Percentiles rank a stretch among this genome's conserved stretches.
These are phyloP conservation scores for Pyricularia sp. DNA, from an alignment of 2,329 filamentous ascomycete species.

Conservation along the genomic window DNA sequence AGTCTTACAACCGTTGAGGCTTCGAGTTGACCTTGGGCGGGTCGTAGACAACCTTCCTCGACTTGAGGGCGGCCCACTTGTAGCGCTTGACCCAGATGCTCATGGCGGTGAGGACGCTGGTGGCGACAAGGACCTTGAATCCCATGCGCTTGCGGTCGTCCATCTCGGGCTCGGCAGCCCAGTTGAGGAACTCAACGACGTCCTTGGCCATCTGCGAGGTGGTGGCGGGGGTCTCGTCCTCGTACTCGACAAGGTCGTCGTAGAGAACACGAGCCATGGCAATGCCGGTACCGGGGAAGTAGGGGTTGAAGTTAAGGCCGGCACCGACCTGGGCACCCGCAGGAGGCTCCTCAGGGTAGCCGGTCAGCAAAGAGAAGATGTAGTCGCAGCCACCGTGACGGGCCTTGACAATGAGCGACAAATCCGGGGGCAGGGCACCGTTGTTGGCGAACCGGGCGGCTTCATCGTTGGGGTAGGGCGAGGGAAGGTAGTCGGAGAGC, in stretches of 20 bases:
- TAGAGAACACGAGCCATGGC: constrained; percentile 98
- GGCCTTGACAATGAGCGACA: constrained; percentile 95
- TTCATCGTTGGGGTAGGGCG: constrained; percentile 98
- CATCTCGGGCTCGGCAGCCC: constrained; percentile 98
- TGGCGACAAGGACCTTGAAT: constrained; percentile 84
- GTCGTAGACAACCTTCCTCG: constrained; percentile 84
- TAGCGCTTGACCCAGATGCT: constrained; percentile 99
- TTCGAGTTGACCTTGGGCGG: constrained; percentile 45
- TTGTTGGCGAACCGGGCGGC: constrained; percentile 97
- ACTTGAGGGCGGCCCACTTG: constrained; percentile 97
- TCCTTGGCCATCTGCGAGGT: constrained; percentile 99
- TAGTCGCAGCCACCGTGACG: constrained; percentile 98
- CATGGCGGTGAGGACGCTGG: constrained; percentile 69
- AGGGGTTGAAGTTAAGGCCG: constrained; percentile 99
- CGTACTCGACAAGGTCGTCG: constrained; percentile 95
- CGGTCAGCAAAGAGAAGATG: constrained; percentile 93
- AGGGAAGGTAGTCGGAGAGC: constrained; percentile 91
- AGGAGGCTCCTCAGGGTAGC: constrained; percentile 93
- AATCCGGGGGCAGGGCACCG: constrained; percentile 93
- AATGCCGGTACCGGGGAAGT: constrained; percentile 98
- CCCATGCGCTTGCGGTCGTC: constrained; percentile 99
- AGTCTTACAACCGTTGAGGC: constrained; percentile 19
- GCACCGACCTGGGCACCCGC: constrained; percentile 76
- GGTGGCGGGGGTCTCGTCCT: constrained; percentile 87
- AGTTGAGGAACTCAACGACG: constrained; percentile 97